A percentile compares a stretch with the other conserved stretches of the same genome.
Evolutionary conservation across 192 early-diverging fungal species (phyloP).

Genomic region (Backusella psychrophila): DNA sequence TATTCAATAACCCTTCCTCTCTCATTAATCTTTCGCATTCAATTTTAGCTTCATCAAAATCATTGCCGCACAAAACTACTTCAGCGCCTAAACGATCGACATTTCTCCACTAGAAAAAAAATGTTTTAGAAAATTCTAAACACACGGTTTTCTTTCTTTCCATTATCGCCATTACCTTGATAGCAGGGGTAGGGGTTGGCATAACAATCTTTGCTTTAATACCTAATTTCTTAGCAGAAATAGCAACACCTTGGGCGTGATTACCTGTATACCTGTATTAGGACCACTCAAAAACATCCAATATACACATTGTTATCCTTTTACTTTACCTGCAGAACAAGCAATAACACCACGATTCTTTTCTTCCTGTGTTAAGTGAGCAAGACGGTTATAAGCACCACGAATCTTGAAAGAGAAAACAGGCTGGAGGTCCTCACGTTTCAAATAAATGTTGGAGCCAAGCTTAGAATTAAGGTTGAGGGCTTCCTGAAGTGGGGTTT

Average conservation of each 20-base stretch:
- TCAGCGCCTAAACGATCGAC: conserved; percentile 88
- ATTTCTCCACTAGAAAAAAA: conserved; percentile 67
- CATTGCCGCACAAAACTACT: conserved; percentile 86
- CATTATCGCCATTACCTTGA: conserved; percentile 31
- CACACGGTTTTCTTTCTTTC: not conserved
- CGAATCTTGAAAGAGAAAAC: conserved; percentile 99
- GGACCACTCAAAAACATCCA: conserved; percentile 71
- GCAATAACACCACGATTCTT: conserved; percentile 86
- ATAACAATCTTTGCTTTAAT: conserved; percentile 98
- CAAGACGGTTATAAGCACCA: conserved; percentile 94
- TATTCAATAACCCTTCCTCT: conserved; percentile 78
- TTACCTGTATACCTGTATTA: conserved; percentile 57
- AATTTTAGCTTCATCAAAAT: conserved; percentile 93
- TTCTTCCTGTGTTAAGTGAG: conserved; percentile 78
- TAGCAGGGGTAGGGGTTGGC: conserved; percentile 63
- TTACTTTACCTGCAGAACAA: conserved; percentile 81
- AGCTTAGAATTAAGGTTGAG: conserved; percentile 75
- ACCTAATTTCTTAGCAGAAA: conserved; percentile 88
- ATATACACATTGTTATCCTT: not conserved
- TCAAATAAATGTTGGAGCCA: conserved; percentile 74
- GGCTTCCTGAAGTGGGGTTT: conserved; percentile 87
- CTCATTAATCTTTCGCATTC: conserved; percentile 76
- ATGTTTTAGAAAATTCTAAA: not conserved
- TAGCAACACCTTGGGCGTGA: conserved; percentile 97
- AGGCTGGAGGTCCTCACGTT: conserved; percentile 96